A percentile compares a stretch with the other conserved stretches of the same genome.
Evolutionary conservation across 805 yeast species (phyloP).

Genomic region (Candida vartiovaarae): DNA sequence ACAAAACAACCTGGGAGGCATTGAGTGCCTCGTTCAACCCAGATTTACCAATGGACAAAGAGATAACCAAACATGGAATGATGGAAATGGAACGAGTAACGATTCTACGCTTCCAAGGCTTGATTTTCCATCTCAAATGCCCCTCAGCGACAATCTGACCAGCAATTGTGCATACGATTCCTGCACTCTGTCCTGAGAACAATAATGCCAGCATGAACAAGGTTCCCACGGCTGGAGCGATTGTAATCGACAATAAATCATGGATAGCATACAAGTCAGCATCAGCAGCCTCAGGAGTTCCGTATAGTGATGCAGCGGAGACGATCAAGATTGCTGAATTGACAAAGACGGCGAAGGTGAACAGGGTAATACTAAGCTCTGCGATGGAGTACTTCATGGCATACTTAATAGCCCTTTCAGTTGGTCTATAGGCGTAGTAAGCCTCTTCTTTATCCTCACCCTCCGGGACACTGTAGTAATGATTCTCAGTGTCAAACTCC

Average conservation of each 20-base stretch:
- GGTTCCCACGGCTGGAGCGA: constrained; percentile 77
- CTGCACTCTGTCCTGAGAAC: constrained; percentile 85
- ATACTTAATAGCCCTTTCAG: constrained; percentile 62
- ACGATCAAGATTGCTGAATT: constrained; percentile 79
- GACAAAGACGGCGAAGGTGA: constrained; percentile 79
- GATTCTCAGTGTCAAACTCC: constrained; percentile 62
- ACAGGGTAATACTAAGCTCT: constrained; percentile 64
- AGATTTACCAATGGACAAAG: constrained; percentile 59
- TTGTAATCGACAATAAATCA: constrained; percentile 45
- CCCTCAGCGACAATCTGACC: constrained; percentile 94
- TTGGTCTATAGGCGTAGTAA: constrained; percentile 54
- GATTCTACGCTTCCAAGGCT: constrained; percentile 76
- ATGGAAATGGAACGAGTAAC: constrained; percentile 74
- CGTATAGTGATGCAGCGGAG: constrained; percentile 71
- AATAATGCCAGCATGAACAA: constrained; percentile 79
- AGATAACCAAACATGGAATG: constrained; percentile 71
- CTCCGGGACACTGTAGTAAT: constrained; percentile 32
- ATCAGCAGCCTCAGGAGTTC: constrained; percentile 59
- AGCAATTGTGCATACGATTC: constrained; percentile 87
- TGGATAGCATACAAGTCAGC: constrained; percentile 83
- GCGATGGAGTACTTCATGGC: constrained; percentile 65
- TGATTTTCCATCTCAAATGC: constrained; percentile 70
- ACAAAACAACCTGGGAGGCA: constrained; percentile 76
- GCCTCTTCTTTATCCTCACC: constrained; percentile 26
- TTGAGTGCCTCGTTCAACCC: constrained; percentile 72